Evolutionary conservation across 1,284 basidiomycete species (phyloP).

Genomic region (Trametes hirsuta): DNA sequence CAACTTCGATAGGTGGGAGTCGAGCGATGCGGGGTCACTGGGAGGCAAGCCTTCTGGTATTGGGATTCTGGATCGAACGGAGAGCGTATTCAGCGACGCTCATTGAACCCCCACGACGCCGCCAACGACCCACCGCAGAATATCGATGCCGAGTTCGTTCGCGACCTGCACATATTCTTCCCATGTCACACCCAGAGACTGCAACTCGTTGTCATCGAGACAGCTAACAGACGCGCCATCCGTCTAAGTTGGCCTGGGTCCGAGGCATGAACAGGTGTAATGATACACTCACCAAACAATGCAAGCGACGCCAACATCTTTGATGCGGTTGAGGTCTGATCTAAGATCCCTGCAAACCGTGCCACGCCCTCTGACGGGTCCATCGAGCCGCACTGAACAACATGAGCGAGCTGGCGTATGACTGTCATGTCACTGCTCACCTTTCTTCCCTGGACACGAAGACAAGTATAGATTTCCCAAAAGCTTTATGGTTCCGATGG

Average conservation of each 20-base stretch:
- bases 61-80: conserved; percentile 62
- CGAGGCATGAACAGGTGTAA: background rate
- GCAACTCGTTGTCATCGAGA: conserved; percentile 85
- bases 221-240: conserved; percentile 52
- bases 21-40: conserved; percentile 63
- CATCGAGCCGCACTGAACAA: conserved; percentile 74
- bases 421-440: conserved; percentile 36
- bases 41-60: conserved; percentile 92
- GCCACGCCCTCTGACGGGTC: conserved; percentile 80
- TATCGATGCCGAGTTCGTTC: conserved; percentile 69
- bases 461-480: conserved; percentile 92
- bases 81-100: background rate
- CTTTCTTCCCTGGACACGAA: conserved; percentile 96
- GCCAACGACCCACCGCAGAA: conserved; percentile 53
- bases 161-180: conserved; percentile 72
- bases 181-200: conserved; percentile 86
- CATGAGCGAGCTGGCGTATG: background rate
- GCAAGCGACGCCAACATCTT: conserved; percentile 75
- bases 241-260: background rate
- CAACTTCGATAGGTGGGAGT: conserved; percentile 72
- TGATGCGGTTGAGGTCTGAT: conserved; percentile 80
- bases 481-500: conserved; percentile 27
- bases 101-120: background rate
- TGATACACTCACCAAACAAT: conserved; percentile 71
- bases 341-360: conserved; percentile 85